Evolutionary conservation across 441 rosid genomes (phyloP).

Genomic region (Eruca vesicaria): DNA sequence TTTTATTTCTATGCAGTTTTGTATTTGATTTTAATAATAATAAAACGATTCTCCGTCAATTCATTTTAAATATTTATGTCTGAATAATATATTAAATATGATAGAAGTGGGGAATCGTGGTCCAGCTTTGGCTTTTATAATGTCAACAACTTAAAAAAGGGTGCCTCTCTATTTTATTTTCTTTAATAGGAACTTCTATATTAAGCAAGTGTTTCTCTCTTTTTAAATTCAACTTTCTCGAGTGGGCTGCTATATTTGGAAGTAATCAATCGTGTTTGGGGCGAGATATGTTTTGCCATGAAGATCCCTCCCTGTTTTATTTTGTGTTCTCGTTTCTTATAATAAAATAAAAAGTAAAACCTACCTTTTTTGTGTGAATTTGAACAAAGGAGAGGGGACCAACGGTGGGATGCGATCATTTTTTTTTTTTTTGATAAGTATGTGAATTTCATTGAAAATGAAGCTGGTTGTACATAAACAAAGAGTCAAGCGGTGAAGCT

Average conservation of each 20-base stretch:
- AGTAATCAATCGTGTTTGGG: constrained; percentile 22
- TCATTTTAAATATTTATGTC: neutral
- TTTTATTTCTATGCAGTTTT: neutral
- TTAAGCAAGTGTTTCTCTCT: constrained; percentile 28
- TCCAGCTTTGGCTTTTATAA: constrained; percentile 33
- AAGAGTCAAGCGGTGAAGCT: too few species aligned
- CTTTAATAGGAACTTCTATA: constrained; percentile 24
- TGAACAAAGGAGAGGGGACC: constrained; percentile 17
- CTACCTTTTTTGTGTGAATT: constrained; percentile 14
- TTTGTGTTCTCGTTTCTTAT: neutral
- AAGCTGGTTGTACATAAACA: too few species aligned
- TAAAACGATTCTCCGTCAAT: constrained; percentile 16
- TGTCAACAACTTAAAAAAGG: constrained; percentile 32
- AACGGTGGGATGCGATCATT: constrained; percentile 16
- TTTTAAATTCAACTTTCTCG: neutral
- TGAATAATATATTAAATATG: neutral
- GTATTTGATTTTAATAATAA: neutral
- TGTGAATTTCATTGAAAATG: too few species aligned
- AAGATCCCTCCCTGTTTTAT: neutral
- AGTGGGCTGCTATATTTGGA: constrained; percentile 34
- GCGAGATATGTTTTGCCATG: constrained; percentile 28
- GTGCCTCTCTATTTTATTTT: neutral
- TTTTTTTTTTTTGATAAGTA: too few species aligned
- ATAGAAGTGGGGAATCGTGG: constrained; percentile 35
- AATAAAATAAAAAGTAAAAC: neutral